Evolutionary conservation across 169 alveolate species (phyloP).

Genomic region (Plasmodium malariae): DNA sequence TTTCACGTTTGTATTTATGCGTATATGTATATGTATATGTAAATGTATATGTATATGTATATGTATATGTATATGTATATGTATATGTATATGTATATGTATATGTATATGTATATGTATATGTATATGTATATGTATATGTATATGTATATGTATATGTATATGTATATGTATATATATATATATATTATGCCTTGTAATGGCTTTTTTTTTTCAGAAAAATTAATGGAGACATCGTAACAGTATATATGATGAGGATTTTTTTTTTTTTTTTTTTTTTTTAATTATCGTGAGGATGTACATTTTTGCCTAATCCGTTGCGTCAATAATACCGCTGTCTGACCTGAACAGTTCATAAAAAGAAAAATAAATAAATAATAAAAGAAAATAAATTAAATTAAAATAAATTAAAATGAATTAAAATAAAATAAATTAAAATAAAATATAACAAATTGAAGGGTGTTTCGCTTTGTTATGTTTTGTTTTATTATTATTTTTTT

Average conservation of each 20-base stretch:
- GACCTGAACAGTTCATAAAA: constrained; percentile 61
- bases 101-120: too few relatives aligned
- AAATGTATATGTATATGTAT: not conserved
- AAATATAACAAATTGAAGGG: too few relatives aligned
- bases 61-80: not conserved
- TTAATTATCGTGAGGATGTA: not conserved
- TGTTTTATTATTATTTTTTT: not conserved
- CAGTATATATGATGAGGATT: not conserved
- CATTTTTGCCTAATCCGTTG: constrained; percentile 51
- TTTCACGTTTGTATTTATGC: not conserved
- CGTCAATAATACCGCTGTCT: constrained; percentile 78
- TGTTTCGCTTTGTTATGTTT: too few relatives aligned
- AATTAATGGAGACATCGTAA: constrained; percentile 48
- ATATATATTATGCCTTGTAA: not conserved
- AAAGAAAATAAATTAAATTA: not conserved
- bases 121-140: too few relatives aligned
- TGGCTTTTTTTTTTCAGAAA: constrained; percentile 42
- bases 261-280: not conserved
- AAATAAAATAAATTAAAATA: too few relatives aligned
- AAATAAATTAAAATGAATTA: too few relatives aligned
- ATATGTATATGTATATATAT: not conserved
- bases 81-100: too few relatives aligned
- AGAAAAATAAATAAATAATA: not conserved
- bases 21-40: not conserved
- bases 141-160: too few relatives aligned